These are phyloP conservation scores for Planoprotostelium fungivorum DNA, from an alignment of 78 protist species.

Conservation along the genomic window DNA sequence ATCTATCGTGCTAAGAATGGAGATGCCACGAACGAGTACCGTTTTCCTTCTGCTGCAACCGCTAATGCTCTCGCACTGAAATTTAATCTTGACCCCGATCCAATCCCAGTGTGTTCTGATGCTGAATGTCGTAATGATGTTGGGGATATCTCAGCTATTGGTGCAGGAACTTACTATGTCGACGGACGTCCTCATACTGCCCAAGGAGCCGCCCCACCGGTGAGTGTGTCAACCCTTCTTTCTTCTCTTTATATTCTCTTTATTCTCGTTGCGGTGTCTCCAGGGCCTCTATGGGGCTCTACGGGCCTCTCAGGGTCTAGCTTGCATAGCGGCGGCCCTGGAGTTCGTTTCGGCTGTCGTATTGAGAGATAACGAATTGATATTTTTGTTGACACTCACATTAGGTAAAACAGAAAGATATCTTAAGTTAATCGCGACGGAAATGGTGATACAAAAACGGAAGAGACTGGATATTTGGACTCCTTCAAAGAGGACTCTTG, in stretches of 20 bases:
- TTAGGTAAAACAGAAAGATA: no score
- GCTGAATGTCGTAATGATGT: background rate
- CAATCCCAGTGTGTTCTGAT: background rate
- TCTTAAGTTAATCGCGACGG: no score
- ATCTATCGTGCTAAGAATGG: background rate
- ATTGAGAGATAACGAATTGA: no score
- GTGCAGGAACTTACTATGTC: background rate
- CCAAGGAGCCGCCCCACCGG: slow-evolving; percentile 1
- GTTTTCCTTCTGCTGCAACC: slow-evolving; percentile 1
- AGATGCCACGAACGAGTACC: slow-evolving; percentile 2
- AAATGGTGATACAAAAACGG: no score
- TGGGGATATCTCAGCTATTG: slow-evolving; percentile 1
- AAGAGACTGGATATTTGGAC: no score
- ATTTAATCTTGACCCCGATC: slow-evolving; percentile 1
- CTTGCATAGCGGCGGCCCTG: background rate
- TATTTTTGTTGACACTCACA: no score
- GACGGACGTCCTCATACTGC: slow-evolving; percentile 2
- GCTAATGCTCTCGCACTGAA: slow-evolving; percentile 1
- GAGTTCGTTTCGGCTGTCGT: no score
- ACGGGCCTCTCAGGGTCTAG: slow-evolving; percentile 1
- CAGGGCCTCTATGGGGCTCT: slow-evolving; percentile 2
- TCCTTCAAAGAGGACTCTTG: no score
- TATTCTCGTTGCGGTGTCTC: background rate
- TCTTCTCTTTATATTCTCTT: background rate
- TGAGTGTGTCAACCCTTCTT: no score